Evolutionary conservation across 2,329 filamentous ascomycete genomes (phyloP).

Genomic region (Trichoderma oligosporum): DNA sequence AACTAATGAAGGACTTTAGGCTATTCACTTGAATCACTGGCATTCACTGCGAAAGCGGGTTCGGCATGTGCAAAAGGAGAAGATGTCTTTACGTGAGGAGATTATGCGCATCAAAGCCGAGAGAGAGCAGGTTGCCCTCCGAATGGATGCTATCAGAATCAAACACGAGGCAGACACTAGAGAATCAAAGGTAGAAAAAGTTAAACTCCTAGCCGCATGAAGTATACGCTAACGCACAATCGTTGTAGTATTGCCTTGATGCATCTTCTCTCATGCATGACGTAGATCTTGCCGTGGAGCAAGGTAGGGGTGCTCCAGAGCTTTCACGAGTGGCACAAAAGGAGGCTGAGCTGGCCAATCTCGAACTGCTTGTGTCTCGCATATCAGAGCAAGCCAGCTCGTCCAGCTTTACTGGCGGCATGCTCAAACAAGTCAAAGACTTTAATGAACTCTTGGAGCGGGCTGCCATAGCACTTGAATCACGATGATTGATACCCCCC

Average conservation of each 20-base stretch:
- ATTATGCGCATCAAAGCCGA: slow-evolving; percentile 58
- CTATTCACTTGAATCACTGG: slow-evolving; percentile 57
- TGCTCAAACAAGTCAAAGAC: slow-evolving; percentile 53
- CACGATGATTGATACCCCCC: slow-evolving; percentile 33
- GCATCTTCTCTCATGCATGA: slow-evolving; percentile 59
- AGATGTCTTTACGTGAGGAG: slow-evolving; percentile 53
- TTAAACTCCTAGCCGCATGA: neutral
- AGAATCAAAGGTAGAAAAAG: slow-evolving; percentile 46
- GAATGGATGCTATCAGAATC: slow-evolving; percentile 59
- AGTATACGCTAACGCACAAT: slow-evolving; percentile 9
- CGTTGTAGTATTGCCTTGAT: slow-evolving; percentile 42
- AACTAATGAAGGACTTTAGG: slow-evolving; percentile 34
- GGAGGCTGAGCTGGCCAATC: slow-evolving; percentile 50
- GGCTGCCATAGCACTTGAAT: slow-evolving; percentile 54
- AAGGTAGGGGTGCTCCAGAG: slow-evolving; percentile 47
- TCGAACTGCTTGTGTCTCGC: slow-evolving; percentile 54
- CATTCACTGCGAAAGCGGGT: slow-evolving; percentile 56
- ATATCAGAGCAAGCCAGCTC: slow-evolving; percentile 53
- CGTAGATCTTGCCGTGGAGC: slow-evolving; percentile 55
- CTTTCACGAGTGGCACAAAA: slow-evolving; percentile 45
- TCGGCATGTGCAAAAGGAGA: slow-evolving; percentile 54
- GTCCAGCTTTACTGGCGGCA: slow-evolving; percentile 46
- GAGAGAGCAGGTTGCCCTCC: slow-evolving; percentile 58
- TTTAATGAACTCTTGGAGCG: slow-evolving; percentile 64
- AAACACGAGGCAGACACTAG: slow-evolving; percentile 55